Conservation (phyloP, 78 protist species). For the Speleostelium caveatum region DNA sequence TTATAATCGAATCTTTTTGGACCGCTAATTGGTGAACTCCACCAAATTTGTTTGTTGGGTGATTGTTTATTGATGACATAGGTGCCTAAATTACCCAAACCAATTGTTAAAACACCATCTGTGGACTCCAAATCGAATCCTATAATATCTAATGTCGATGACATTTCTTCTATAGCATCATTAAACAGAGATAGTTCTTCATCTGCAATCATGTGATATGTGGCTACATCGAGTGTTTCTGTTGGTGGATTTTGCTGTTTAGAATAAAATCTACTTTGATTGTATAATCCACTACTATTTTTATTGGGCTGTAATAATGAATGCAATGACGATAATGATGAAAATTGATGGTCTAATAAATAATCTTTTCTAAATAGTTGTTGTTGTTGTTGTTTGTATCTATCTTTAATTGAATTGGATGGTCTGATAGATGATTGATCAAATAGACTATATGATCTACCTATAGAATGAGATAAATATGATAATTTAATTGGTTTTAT, state of each 20-base stretch:
- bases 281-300: too few relatives aligned
- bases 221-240: neutral
- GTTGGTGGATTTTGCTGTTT: too few relatives aligned
- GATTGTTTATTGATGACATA: conserved; percentile 93
- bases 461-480: too few relatives aligned
- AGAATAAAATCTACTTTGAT: neutral
- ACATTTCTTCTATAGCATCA: conserved; percentile 20
- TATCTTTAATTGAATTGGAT: too few relatives aligned
- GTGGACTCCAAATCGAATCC: conserved; percentile 48
- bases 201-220: conserved; percentile 23
- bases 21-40: conserved; percentile 91
- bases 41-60: conserved; percentile 93
- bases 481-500: too few relatives aligned
- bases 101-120: conserved; percentile 76
- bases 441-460: too few relatives aligned
- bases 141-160: neutral
- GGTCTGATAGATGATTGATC: too few relatives aligned
- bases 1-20: conserved; percentile 82
- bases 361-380: too few relatives aligned
- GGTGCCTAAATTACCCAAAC: conserved; percentile 62
- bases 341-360: too few relatives aligned
- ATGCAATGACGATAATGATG: too few relatives aligned
- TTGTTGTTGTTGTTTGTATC: too few relatives aligned
- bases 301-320: too few relatives aligned
- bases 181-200: conserved; percentile 32